These are phyloP conservation scores for Trifolium dubium DNA, from an alignment of 306 rosid species.

Conservation along the genomic window DNA sequence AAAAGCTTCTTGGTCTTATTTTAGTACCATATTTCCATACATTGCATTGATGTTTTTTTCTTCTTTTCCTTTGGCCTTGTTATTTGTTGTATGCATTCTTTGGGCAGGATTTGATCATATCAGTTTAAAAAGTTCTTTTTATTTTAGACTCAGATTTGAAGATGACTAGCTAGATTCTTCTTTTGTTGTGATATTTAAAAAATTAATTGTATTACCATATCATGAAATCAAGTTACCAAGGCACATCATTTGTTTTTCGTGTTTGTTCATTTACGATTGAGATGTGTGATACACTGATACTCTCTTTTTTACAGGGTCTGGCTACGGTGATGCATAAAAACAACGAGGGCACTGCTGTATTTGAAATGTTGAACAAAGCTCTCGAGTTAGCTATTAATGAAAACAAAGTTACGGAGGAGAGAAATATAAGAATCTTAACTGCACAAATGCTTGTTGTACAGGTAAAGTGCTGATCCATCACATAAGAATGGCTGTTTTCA, in stretches of 20 bases:
- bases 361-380: constrained; percentile 75
- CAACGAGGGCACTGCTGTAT: constrained; percentile 75
- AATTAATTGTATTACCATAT: neutral
- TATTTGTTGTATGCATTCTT: neutral
- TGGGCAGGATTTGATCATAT: constrained; percentile 18
- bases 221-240: constrained; percentile 21
- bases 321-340: constrained; percentile 91
- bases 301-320: constrained; percentile 63
- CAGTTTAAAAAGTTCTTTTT: neutral
- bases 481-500: neutral
- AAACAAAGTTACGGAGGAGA: constrained; percentile 75
- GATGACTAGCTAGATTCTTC: constrained; percentile 26
- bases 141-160: constrained; percentile 19
- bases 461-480: constrained; percentile 51
- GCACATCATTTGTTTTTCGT: constrained; percentile 17
- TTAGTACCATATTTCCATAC: neutral
- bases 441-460: constrained; percentile 86
- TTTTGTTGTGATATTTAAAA: constrained; percentile 7
- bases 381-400: constrained; percentile 62
- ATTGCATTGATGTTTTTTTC: neutral
- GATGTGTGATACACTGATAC: neutral
- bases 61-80: neutral
- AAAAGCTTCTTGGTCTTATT: constrained; percentile 16
- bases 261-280: constrained; percentile 10
- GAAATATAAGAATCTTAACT: constrained; percentile 81